Conservation (phyloP, 106 monocot species). For the Acorus gramineus region DNA sequence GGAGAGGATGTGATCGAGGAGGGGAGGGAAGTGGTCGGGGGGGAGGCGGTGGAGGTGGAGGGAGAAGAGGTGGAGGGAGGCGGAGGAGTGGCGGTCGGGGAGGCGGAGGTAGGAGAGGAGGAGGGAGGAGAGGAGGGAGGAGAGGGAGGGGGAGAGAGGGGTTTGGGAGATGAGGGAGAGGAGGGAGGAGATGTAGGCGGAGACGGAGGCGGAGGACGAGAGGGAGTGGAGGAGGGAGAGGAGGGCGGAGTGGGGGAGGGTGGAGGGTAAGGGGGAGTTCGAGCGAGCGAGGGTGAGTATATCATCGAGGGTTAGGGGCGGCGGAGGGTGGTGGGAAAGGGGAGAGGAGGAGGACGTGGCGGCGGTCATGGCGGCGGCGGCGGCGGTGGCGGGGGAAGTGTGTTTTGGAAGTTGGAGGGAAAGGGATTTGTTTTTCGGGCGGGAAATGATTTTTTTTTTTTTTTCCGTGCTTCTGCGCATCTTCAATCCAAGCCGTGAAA, state of each 20-base stretch:
- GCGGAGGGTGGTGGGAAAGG: constrained; percentile 25
- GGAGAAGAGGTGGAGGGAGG: constrained; percentile 38
- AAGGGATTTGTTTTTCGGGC: no score
- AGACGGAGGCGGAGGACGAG: constrained; percentile 34
- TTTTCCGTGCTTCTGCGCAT: no score
- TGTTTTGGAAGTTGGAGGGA: no score
- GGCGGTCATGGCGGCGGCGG: constrained; percentile 14
- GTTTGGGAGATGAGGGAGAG: constrained; percentile 14
- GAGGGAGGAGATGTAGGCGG: constrained; percentile 19
- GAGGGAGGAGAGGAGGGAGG: constrained; percentile 4
- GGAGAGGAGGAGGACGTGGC: constrained; percentile 21
- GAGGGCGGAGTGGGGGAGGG: constrained; percentile 28
- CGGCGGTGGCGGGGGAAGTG: neutral
- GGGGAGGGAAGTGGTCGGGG: constrained; percentile 15
- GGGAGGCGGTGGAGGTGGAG: constrained; percentile 38
- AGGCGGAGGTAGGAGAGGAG: constrained; percentile 8
- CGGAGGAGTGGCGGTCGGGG: constrained; percentile 10
- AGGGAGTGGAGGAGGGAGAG: constrained; percentile 27
- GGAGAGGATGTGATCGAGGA: constrained; percentile 29
- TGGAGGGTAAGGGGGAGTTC: constrained; percentile 13
- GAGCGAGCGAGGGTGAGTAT: constrained; percentile 18
- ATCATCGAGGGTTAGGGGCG: constrained; percentile 20
- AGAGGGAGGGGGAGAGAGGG: constrained; percentile 15
- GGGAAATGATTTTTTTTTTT: no score
- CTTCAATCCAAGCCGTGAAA: no score